Evolutionary conservation across 2,329 filamentous ascomycete species (phyloP).

Genomic region (Seiridium cupressi): DNA sequence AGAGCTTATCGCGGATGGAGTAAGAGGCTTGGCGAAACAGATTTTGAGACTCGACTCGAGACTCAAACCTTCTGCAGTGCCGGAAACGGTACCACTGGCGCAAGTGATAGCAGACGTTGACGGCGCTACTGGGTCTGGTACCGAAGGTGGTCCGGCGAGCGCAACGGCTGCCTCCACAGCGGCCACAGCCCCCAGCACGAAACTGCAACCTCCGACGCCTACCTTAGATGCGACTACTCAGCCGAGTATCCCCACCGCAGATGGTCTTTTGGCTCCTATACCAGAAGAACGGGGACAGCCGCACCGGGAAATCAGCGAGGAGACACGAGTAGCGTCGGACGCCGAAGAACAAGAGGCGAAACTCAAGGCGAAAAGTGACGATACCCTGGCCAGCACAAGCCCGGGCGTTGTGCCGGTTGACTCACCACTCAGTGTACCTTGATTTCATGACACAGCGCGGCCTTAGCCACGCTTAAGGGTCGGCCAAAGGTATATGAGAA

Average conservation of each 20-base stretch:
- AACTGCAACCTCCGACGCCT: background rate
- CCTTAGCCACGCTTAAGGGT: background rate
- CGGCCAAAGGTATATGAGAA: background rate
- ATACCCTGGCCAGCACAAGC: background rate
- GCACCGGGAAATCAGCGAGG: slow-evolving; percentile 24
- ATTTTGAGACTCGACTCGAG: slow-evolving; percentile 36
- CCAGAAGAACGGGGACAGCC: slow-evolving; percentile 18
- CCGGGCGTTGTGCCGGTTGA: background rate
- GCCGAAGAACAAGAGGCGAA: slow-evolving; percentile 10
- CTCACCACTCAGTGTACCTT: background rate
- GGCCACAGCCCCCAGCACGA: background rate
- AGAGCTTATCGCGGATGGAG: slow-evolving; percentile 41
- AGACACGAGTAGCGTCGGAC: slow-evolving; percentile 16
- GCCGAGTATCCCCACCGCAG: background rate
- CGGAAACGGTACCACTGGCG: slow-evolving; percentile 28
- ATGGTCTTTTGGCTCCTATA: slow-evolving; percentile 18
- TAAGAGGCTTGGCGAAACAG: slow-evolving; percentile 37
- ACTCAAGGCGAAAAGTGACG: background rate
- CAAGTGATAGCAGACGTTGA: slow-evolving; percentile 24
- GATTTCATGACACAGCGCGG: background rate
- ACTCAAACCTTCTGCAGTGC: slow-evolving; percentile 26
- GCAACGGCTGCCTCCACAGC: slow-evolving; percentile 3
- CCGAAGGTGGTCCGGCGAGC: slow-evolving; percentile 4
- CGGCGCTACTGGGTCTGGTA: background rate
- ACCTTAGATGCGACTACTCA: background rate